These are phyloP conservation scores for Colletotrichum aenigma DNA, from an alignment of 2,329 filamentous ascomycete genomes.

Conservation along the genomic window DNA sequence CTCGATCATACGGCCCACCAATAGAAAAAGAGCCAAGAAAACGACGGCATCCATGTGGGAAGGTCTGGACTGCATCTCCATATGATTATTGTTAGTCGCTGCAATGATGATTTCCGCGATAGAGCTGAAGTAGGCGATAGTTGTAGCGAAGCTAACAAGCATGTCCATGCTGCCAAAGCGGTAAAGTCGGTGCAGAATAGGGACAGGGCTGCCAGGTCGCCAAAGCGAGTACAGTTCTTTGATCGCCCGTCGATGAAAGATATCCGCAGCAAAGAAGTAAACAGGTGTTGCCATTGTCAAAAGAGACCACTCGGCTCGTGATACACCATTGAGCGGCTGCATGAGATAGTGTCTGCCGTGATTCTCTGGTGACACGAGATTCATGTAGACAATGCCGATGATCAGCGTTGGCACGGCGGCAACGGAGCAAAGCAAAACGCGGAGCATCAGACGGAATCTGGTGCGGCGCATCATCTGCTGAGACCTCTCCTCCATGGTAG, in stretches of 20 bases:
- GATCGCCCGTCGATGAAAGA: constrained; percentile 80
- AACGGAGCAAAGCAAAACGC: constrained; percentile 71
- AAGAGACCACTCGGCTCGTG: constrained; percentile 77
- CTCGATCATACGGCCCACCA: constrained; percentile 75
- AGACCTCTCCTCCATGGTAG: constrained; percentile 83
- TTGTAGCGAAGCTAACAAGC: constrained; percentile 86
- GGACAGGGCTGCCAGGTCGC: constrained; percentile 75
- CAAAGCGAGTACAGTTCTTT: constrained; percentile 82
- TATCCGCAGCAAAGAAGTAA: constrained; percentile 84
- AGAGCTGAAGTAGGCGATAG: constrained; percentile 85
- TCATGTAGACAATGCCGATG: constrained; percentile 92
- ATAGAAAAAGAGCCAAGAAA: constrained; percentile 87
- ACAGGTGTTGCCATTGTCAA: constrained; percentile 84
- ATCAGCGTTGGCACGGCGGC: constrained; percentile 83
- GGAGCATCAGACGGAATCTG: constrained; percentile 69
- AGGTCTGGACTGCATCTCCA: constrained; percentile 49
- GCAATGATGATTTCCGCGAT: constrained; percentile 75
- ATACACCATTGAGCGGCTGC: constrained; percentile 72
- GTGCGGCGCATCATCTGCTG: constrained; percentile 74
- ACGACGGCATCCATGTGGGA: constrained; percentile 94
- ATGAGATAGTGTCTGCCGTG: constrained; percentile 68
- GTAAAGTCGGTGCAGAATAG: constrained; percentile 77
- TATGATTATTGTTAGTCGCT: constrained; percentile 42
- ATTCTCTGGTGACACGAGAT: constrained; percentile 68
- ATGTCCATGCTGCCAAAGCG: constrained; percentile 97